Evolutionary conservation across 352 stramenopile species (phyloP).

Genomic region (Globisporangium paddicum): DNA sequence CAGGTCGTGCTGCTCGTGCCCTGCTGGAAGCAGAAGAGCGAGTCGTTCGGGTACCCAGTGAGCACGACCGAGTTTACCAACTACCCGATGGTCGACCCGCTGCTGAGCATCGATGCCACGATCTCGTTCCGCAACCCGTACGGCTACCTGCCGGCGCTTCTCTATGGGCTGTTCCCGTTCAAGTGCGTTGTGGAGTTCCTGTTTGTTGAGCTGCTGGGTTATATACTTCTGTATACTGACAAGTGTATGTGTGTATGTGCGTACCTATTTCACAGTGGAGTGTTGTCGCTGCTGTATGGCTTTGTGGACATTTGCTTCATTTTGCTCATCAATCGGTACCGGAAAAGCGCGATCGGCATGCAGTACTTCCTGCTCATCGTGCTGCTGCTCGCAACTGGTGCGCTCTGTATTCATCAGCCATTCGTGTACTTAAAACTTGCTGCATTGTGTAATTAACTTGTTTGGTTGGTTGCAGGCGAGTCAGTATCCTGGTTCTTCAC

Average conservation of each 20-base stretch:
- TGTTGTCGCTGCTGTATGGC: constrained; percentile 69
- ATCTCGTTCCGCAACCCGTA: constrained; percentile 81
- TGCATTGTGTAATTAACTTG: background rate
- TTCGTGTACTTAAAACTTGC: background rate
- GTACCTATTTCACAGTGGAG: constrained; percentile 29
- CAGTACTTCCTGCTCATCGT: constrained; percentile 83
- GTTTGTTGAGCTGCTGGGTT: background rate
- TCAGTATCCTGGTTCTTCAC: constrained; percentile 73
- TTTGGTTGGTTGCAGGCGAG: constrained; percentile 32
- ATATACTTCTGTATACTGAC: constrained; percentile 7
- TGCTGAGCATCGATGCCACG: constrained; percentile 54
- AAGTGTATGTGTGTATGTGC: background rate
- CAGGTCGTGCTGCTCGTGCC: constrained; percentile 68
- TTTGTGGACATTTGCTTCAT: constrained; percentile 68
- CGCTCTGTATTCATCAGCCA: background rate
- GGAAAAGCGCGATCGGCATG: constrained; percentile 64
- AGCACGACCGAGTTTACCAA: constrained; percentile 59
- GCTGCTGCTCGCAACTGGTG: constrained; percentile 71
- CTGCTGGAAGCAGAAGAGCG: constrained; percentile 83
- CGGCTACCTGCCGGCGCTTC: constrained; percentile 71
- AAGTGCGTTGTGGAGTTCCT: constrained; percentile 41
- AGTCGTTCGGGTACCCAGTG: constrained; percentile 72
- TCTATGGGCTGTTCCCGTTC: constrained; percentile 83
- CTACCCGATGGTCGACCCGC: constrained; percentile 70
- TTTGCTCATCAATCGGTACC: constrained; percentile 59